These are phyloP conservation scores for Pichia sp. DNA, from an alignment of 1,139 yeast genomes.

Conservation along the genomic window DNA sequence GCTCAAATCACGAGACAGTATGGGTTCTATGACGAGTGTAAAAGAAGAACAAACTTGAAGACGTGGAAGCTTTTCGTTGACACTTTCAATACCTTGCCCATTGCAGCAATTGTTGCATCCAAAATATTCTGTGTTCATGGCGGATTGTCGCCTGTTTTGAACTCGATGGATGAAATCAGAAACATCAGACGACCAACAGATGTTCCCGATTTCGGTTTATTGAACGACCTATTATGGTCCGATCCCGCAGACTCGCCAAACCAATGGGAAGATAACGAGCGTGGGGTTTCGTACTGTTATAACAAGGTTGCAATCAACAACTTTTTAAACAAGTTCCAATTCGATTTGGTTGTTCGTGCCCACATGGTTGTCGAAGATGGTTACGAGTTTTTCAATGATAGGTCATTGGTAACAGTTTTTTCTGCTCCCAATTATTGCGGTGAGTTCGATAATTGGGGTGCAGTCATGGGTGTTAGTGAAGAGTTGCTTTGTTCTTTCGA, in stretches of 20 bases:
- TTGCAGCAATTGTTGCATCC: conserved; percentile 96
- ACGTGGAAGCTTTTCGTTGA: conserved; percentile 98
- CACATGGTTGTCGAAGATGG: conserved; percentile 99
- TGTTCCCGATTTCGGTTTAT: conserved; percentile 92
- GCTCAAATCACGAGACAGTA: conserved; percentile 95
- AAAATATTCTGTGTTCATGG: conserved; percentile 99
- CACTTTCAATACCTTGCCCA: conserved; percentile 96
- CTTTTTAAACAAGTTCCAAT: conserved; percentile 90
- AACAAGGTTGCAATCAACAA: conserved; percentile 98
- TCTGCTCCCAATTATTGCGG: conserved; percentile 98
- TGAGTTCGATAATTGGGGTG: conserved; percentile 97
- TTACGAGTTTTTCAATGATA: conserved; percentile 90
- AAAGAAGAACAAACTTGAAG: conserved; percentile 94
- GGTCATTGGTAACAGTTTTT: conserved; percentile 91
- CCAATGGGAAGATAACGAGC: conserved; percentile 97
- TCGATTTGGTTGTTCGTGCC: conserved; percentile 96
- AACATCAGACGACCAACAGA: conserved; percentile 98
- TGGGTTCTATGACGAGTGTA: conserved; percentile 96
- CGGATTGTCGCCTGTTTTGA: conserved; percentile 93
- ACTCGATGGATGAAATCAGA: conserved; percentile 96
- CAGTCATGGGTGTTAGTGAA: conserved; percentile 98
- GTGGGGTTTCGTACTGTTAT: conserved; percentile 96
- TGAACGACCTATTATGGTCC: conserved; percentile 95
- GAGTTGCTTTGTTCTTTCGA: conserved; percentile 93
- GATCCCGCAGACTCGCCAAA: conserved; percentile 97